A percentile compares a stretch with the other conserved stretches of the same genome.
Conservation (phyloP, 2,329 filamentous ascomycete genomes). For the Penicillium sp. region DNA sequence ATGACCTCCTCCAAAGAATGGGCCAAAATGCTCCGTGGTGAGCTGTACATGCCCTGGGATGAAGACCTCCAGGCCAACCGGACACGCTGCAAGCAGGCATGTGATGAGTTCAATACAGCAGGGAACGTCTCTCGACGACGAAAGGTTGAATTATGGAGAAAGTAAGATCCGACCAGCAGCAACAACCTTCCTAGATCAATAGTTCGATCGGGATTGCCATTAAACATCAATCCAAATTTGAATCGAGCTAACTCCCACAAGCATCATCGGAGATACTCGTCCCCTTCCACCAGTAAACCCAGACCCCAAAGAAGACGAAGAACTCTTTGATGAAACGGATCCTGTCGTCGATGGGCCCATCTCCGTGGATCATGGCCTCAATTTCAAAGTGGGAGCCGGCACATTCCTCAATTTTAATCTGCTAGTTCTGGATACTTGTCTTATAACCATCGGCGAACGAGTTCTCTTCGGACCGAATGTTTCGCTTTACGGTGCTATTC, state of each 20-base stretch:
- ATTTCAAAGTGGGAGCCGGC: constrained; percentile 59
- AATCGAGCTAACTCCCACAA: constrained; percentile 1
- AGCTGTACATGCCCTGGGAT: constrained; percentile 29
- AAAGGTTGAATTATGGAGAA: constrained; percentile 28
- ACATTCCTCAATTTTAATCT: constrained; percentile 57
- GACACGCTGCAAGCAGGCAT: constrained; percentile 28
- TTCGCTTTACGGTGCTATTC: constrained; percentile 54
- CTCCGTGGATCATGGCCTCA: constrained; percentile 66
- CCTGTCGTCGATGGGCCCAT: constrained; percentile 63
- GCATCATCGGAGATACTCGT: constrained; percentile 26
- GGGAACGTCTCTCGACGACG: constrained; percentile 21
- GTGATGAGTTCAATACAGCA: constrained; percentile 28
- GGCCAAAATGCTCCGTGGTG: constrained; percentile 30
- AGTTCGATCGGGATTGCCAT: not conserved
- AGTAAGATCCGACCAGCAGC: constrained; percentile 14
- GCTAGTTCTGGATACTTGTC: constrained; percentile 53
- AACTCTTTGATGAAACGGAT: constrained; percentile 34
- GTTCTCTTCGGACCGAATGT: constrained; percentile 57
- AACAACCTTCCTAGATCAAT: not conserved
- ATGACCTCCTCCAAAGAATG: constrained; percentile 27
- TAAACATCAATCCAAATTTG: not conserved
- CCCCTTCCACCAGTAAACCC: constrained; percentile 21
- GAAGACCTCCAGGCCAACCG: constrained; percentile 29
- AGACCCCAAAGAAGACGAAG: constrained; percentile 22
- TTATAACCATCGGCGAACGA: constrained; percentile 55